These are phyloP conservation scores for Stygiomarasmius scandens DNA, from an alignment of 1,284 basidiomycete species.

Conservation along the genomic window DNA sequence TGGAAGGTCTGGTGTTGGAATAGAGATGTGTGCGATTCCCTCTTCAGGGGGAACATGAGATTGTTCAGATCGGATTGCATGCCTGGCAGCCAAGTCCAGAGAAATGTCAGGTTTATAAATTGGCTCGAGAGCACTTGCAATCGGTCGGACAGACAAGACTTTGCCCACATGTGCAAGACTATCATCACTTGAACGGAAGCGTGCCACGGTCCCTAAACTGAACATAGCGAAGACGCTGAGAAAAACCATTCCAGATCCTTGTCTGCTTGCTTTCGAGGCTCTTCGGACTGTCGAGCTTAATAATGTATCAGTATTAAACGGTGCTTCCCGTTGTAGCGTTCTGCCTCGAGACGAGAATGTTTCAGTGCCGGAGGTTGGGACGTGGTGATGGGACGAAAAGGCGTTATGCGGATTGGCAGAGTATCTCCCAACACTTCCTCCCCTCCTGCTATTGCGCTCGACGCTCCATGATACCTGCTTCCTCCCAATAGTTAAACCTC, in stretches of 20 bases:
- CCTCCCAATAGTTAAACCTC: constrained; percentile 43
- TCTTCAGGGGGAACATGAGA: background rate
- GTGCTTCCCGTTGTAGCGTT: constrained; percentile 42
- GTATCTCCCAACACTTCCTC: constrained; percentile 44
- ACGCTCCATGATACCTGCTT: constrained; percentile 71
- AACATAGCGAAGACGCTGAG: constrained; percentile 72
- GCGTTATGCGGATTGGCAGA: constrained; percentile 19
- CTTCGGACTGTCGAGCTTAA: constrained; percentile 31
- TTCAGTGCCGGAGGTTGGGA: constrained; percentile 19
- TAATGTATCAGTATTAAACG: constrained; percentile 24
- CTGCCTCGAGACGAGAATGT: constrained; percentile 45
- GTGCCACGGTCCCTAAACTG: constrained; percentile 55
- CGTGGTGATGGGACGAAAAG: background rate
- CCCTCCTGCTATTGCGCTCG: constrained; percentile 50
- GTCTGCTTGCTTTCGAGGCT: constrained; percentile 61
- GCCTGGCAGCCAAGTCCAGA: background rate
- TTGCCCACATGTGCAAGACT: constrained; percentile 23
- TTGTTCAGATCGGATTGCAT: background rate
- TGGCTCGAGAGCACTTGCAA: background rate
- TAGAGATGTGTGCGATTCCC: background rate
- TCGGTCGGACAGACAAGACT: constrained; percentile 31
- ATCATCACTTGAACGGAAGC: constrained; percentile 21
- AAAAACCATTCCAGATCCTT: constrained; percentile 73
- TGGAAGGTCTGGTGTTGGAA: background rate
- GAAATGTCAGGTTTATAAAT: background rate